Base-by-base conservation (phyloP, 805 yeast species). In the Tetrapisispora pingtungensis region DNA sequence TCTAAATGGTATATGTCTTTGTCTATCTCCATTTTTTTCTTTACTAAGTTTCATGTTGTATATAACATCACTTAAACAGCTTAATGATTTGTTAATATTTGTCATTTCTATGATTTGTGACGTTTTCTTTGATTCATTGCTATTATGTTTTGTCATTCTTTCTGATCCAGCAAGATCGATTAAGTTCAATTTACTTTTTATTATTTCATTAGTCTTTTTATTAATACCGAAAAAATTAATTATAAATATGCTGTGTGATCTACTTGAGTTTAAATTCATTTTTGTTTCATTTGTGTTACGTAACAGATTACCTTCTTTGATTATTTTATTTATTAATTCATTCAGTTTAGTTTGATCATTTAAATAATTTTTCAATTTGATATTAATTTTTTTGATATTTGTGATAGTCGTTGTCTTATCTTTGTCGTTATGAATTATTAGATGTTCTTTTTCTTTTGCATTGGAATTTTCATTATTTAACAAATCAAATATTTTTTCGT, bases 161-260 rank as follows among this genome's bases (percentile, higher is more conserved):
- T 90, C 98, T 0, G 96, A 86, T 2, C 98, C 98, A 0, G 98
- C 98, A 44, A 90, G 69, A 64, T 90, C 98, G 40, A 93, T 78
- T 44, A 90, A 66, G 55, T 90, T 89, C 45, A 90, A 67, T 1
- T 75, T 71, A 12, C 96, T 93, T 12, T 64, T 55, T 1, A 73
- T 59, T 1, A 49, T 47, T 24, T 75, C 75, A 0, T 75, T 74
- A 0, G 81, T 75, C 8, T 55, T 54, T 1, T 48, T 18, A 55
- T 84, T 78, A 2, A 38, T 41, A 0, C 95, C 94, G 2, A 58
- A 44, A 12, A 90, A 65, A 13, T 70, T 65, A 2, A 93, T 67
- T 8, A 77, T 79, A 53, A 85, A 88, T 0, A 90, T 80, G 4
- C 85, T 80, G 61, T 90, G 98, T 0, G 97, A 90, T 54, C 98